A percentile compares a stretch with the other conserved stretches of the same genome.
These are phyloP conservation scores for Tetrahymena elliotti DNA, from an alignment of 73 alveolate species.

Conservation along the genomic window DNA sequence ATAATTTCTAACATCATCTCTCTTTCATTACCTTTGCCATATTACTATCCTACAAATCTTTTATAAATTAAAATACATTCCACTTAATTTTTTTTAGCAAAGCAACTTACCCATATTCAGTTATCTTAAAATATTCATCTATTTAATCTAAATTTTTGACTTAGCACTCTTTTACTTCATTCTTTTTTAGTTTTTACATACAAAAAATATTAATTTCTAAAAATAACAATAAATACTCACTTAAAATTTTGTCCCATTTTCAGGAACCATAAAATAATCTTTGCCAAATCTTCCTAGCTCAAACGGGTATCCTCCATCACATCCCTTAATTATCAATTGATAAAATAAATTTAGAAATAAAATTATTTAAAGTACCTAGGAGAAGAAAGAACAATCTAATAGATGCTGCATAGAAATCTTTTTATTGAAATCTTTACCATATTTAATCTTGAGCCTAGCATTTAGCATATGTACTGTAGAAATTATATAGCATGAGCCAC, in stretches of 20 bases:
- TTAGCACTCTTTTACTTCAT: not conserved
- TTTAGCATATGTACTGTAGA: constrained; percentile 32
- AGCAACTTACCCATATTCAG: not conserved
- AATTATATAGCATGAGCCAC: constrained; percentile 40
- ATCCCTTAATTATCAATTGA: constrained; percentile 11
- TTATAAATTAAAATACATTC: no score
- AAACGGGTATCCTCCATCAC: constrained; percentile 45
- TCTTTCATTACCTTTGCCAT: constrained; percentile 34
- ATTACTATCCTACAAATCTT: constrained; percentile 32
- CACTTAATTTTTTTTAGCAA: no score
- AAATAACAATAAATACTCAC: not conserved
- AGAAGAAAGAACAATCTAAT: not conserved
- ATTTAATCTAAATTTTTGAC: not conserved
- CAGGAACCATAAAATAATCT: constrained; percentile 5
- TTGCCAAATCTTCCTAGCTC: constrained; percentile 9
- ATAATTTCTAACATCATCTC: constrained; percentile 27
- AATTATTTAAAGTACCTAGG: not conserved
- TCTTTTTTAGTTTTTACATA: not conserved
- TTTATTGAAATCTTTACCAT: not conserved
- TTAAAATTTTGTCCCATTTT: not conserved
- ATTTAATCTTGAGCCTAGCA: constrained; percentile 23
- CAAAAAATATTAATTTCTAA: not conserved
- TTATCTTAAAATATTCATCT: not conserved
- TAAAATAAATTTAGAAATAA: not conserved
- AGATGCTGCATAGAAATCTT: not conserved